Percentiles rank a stretch among this genome's conserved stretches.
Conservation (phyloP, 2,329 filamentous ascomycete species). For the Fusarium succisae region DNA sequence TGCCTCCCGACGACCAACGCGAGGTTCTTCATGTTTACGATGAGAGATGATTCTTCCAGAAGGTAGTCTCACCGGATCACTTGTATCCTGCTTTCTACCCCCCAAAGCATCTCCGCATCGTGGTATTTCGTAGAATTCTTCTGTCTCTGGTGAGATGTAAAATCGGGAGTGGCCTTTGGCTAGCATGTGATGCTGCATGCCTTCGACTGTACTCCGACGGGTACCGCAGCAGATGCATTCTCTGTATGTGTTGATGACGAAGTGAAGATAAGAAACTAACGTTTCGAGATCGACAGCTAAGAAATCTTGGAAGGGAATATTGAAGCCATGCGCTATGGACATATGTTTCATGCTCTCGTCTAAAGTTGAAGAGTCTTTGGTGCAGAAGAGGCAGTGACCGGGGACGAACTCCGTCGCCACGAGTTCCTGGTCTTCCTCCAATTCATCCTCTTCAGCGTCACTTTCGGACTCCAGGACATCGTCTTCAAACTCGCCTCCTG, state of each 20-base stretch:
- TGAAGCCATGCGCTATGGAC: constrained; percentile 58
- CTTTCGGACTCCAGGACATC: neutral
- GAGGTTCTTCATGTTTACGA: neutral
- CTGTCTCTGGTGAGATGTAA: constrained; percentile 51
- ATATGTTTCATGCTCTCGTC: constrained; percentile 58
- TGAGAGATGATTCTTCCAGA: neutral
- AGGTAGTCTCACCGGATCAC: neutral
- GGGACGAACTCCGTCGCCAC: neutral
- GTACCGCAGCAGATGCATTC: constrained; percentile 63
- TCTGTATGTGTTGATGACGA: constrained; percentile 59
- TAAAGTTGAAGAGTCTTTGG: neutral
- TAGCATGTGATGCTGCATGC: constrained; percentile 61
- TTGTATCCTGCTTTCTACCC: neutral
- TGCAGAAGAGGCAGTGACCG: neutral
- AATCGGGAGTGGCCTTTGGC: constrained; percentile 60
- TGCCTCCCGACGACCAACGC: accelerated
- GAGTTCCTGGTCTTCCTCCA: neutral
- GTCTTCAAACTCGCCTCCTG: accelerated
- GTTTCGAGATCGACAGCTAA: constrained; percentile 58
- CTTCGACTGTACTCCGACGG: constrained; percentile 53
- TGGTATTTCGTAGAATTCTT: constrained; percentile 46
- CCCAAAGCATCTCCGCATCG: neutral
- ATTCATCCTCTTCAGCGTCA: neutral
- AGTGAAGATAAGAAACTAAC: constrained; percentile 57
- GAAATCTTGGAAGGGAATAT: constrained; percentile 51